Evolutionary conservation across 2,329 filamentous ascomycete genomes (phyloP).

Genomic region (Colletotrichum sidae): DNA sequence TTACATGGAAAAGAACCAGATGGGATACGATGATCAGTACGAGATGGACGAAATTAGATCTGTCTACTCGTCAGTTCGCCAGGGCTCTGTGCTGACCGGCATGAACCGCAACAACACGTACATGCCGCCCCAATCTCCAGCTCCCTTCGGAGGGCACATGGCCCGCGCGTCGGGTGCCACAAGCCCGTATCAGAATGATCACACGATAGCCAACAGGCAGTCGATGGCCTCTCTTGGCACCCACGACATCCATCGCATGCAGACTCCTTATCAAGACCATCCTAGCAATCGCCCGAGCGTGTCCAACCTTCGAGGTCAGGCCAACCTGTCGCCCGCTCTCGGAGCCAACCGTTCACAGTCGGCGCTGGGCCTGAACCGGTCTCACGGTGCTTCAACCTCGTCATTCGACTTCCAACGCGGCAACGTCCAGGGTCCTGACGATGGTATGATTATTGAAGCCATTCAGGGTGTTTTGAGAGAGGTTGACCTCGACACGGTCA

Average conservation of each 20-base stretch:
- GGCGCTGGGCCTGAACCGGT: constrained; percentile 59
- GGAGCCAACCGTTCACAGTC: constrained; percentile 56
- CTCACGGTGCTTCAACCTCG: constrained; percentile 61
- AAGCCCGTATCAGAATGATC: constrained; percentile 51
- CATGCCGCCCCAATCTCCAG: constrained; percentile 87
- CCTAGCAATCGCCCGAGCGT: constrained; percentile 67
- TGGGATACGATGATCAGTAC: constrained; percentile 79
- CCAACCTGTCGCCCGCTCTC: constrained; percentile 59
- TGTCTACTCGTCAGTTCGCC: constrained; percentile 92
- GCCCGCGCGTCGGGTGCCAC: constrained; percentile 58
- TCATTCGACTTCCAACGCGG: constrained; percentile 73
- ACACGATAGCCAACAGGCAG: constrained; percentile 73
- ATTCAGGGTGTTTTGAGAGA: constrained; percentile 86
- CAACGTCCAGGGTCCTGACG: constrained; percentile 74
- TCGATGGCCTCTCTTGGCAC: constrained; percentile 76
- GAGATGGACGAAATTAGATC: constrained; percentile 99
- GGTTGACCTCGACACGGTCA: constrained; percentile 95
- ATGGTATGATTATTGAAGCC: constrained; percentile 83
- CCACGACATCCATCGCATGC: constrained; percentile 59
- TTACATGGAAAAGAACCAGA: constrained; percentile 72
- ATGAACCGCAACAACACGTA: constrained; percentile 77
- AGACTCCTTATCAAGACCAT: constrained; percentile 70
- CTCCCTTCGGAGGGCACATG: constrained; percentile 69
- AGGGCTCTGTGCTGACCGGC: constrained; percentile 87
- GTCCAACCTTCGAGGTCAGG: constrained; percentile 67